phyloP scores from a whole-genome alignment of 805 yeast species.

The Yueomyces sp. region DNA sequence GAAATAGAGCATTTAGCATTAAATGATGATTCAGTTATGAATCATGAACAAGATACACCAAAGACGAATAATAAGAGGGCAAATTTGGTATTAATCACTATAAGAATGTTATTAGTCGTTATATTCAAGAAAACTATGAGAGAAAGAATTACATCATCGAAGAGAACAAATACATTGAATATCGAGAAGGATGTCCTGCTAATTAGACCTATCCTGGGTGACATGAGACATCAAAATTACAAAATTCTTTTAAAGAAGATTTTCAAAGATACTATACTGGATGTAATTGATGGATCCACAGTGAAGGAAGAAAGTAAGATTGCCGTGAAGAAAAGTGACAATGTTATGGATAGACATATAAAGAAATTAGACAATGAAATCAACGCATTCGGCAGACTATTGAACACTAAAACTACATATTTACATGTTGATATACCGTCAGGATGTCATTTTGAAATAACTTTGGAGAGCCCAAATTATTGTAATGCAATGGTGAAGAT shows the following conservation, averaged over 20 bases:
- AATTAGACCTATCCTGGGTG: slow-evolving; percentile 21
- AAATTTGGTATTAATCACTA: slow-evolving; percentile 20
- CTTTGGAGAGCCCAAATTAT: slow-evolving; percentile 19
- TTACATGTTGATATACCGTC: slow-evolving; percentile 7
- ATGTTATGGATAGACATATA: slow-evolving; percentile 10
- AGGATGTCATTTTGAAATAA: slow-evolving; percentile 7
- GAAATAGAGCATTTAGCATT: slow-evolving; percentile 54
- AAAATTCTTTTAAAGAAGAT: slow-evolving; percentile 16
- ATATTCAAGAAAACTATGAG: slow-evolving; percentile 27
- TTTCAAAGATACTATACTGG: slow-evolving; percentile 14
- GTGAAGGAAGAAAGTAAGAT: not conserved
- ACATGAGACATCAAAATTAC: slow-evolving; percentile 21
- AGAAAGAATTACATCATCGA: slow-evolving; percentile 11
- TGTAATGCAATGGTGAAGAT: slow-evolving; percentile 19
- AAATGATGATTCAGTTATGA: slow-evolving; percentile 24
- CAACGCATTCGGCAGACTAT: slow-evolving; percentile 10
- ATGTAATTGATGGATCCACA: slow-evolving; percentile 8
- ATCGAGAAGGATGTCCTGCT: slow-evolving; percentile 12
- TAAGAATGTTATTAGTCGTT: slow-evolving; percentile 24
- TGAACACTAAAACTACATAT: slow-evolving; percentile 12
- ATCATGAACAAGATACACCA: slow-evolving; percentile 29
- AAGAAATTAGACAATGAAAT: slow-evolving; percentile 15
- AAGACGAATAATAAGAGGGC: slow-evolving; percentile 30
- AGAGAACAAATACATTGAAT: slow-evolving; percentile 2
- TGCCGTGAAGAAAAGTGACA: not conserved